Conservation (phyloP, 208 protist species). For the Leishmania gerbilli region DNA sequence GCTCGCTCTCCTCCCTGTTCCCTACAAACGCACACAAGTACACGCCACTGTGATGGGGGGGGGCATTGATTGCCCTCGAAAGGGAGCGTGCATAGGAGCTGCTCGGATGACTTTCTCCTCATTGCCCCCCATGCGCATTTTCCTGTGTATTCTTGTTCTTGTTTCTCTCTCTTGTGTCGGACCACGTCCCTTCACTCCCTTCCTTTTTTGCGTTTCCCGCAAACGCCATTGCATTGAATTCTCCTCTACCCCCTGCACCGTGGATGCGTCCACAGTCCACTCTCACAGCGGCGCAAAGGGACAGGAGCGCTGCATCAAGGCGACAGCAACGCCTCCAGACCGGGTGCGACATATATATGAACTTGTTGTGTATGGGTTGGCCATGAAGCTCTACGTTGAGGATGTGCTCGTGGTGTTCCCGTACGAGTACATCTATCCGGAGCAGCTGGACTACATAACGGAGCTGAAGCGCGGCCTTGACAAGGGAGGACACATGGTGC, state of each 20-base stretch:
- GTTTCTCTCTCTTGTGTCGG: neutral
- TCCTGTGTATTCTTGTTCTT: neutral
- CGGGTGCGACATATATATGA: neutral
- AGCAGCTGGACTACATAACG: conserved; percentile 99
- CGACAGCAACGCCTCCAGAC: too few relatives aligned
- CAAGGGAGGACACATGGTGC: conserved; percentile 94
- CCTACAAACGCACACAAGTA: neutral
- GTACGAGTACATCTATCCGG: conserved; percentile 98
- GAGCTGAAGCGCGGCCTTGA: conserved; percentile 96
- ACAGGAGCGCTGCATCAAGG: neutral
- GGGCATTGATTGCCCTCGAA: neutral
- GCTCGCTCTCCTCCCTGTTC: neutral
- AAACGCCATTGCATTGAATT: neutral
- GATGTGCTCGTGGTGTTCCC: conserved; percentile 98
- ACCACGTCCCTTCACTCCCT: neutral
- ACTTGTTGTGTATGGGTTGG: neutral
- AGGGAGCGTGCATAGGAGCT: neutral
- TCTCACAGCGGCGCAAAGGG: neutral
- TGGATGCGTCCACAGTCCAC: neutral
- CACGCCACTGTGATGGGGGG: neutral
- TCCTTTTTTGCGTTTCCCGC: neutral
- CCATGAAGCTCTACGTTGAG: conserved; percentile 96
- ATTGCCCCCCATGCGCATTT: neutral
- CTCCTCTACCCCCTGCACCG: neutral
- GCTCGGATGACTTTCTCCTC: neutral